Evolutionary conservation across 169 alveolate genomes (phyloP).

Genomic region (Eimeria tenella): DNA sequence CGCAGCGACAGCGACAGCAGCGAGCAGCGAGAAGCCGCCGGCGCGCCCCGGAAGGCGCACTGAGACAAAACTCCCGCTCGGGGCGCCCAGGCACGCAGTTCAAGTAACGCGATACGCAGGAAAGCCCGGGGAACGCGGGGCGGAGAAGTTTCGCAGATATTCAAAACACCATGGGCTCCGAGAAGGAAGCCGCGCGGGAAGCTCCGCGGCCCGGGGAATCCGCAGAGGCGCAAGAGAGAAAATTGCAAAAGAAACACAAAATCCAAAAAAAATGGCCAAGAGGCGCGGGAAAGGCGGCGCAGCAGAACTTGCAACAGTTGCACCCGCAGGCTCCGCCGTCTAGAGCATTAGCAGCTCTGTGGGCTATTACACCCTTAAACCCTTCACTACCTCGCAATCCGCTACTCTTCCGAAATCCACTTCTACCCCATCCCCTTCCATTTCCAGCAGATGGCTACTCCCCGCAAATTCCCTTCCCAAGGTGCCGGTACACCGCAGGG

Average conservation of each 20-base stretch:
- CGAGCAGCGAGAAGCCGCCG: neutral
- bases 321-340: slow-evolving; percentile 44
- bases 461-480: neutral
- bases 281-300: slow-evolving; percentile 16
- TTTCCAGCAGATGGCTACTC: neutral
- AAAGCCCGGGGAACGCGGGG: too few species aligned
- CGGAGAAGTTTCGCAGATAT: too few species aligned
- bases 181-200: too few species aligned
- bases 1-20: too few species aligned
- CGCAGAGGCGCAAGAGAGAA: neutral
- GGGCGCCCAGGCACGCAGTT: too few species aligned
- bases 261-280: neutral
- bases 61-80: too few species aligned
- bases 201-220: too few species aligned
- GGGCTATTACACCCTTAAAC: slow-evolving; percentile 40
- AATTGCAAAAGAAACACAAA: neutral
- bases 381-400: slow-evolving; percentile 9
- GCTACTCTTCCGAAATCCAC: neutral
- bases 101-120: too few species aligned
- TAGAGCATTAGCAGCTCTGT: slow-evolving; percentile 17
- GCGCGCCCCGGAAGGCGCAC: too few species aligned
- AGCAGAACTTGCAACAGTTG: slow-evolving; percentile 29
- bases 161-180: too few species aligned
- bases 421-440: slow-evolving; percentile 17
- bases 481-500: slow-evolving; percentile 44